Conservation (phyloP, 1,284 basidiomycete genomes). For the Ceratobasidium sp. region DNA sequence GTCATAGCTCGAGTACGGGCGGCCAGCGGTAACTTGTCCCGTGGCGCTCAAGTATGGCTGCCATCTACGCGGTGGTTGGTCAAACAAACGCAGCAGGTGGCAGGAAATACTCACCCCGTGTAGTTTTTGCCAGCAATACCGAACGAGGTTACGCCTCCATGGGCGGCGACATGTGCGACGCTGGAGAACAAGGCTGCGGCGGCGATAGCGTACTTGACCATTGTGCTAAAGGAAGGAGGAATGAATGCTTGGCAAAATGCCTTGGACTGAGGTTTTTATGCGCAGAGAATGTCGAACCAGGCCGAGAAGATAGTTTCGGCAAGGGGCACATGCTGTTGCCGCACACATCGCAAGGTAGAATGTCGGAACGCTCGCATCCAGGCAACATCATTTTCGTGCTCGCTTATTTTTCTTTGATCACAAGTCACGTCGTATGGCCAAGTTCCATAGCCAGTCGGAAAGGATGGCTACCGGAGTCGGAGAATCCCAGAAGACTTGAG, state of each 20-base stretch:
- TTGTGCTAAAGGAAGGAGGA: background rate
- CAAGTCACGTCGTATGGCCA: background rate
- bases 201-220: constrained; percentile 4
- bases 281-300: background rate
- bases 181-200: constrained; percentile 16
- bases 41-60: constrained; percentile 23
- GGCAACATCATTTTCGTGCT: background rate
- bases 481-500: background rate
- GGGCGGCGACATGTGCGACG: constrained; percentile 12
- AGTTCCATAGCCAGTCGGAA: background rate
- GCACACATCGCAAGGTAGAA: constrained; percentile 16
- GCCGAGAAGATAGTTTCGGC: background rate
- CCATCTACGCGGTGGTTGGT: constrained; percentile 23
- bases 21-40: constrained; percentile 45
- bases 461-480: background rate
- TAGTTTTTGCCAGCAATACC: constrained; percentile 24
- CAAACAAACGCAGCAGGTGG: no score
- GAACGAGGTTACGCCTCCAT: constrained; percentile 27
- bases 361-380: constrained; percentile 13
- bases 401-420: constrained; percentile 7
- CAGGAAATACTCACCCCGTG: constrained; percentile 4
- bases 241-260: background rate
- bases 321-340: constrained; percentile 17
- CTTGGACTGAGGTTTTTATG: background rate
- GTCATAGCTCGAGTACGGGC: constrained; percentile 46